Conservation (phyloP, 306 rosid species). For the Sechiopsis laciniata region DNA sequence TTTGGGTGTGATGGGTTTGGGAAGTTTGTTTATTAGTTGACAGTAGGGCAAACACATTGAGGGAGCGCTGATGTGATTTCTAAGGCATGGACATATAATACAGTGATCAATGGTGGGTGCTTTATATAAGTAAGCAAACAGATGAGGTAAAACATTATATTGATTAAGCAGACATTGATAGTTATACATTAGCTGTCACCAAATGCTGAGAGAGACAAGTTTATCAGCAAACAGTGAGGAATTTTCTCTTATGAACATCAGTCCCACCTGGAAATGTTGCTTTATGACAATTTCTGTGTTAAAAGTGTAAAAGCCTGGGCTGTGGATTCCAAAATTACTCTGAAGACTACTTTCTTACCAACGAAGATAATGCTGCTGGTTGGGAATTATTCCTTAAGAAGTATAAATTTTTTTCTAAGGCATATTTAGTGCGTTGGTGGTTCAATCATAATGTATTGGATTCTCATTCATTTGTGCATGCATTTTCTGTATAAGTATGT, state of each 20-base stretch:
- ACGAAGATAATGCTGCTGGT: conserved; percentile 50
- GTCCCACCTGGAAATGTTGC: conserved; percentile 47
- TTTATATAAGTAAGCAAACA: conserved; percentile 25
- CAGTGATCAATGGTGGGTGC: conserved; percentile 32
- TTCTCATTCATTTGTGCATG: conserved; percentile 45
- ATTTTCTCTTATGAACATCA: conserved; percentile 50
- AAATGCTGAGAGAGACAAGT: conserved; percentile 47
- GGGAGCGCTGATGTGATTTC: conserved; percentile 29
- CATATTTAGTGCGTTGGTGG: conserved; percentile 47
- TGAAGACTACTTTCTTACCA: not conserved
- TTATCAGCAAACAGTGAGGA: conserved; percentile 58
- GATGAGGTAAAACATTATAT: conserved; percentile 42
- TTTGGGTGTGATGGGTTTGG: conserved; percentile 10
- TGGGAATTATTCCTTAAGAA: conserved; percentile 58
- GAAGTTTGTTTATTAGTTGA: not conserved
- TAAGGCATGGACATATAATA: conserved; percentile 34
- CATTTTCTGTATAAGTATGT: conserved; percentile 36
- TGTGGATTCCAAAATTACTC: conserved; percentile 50
- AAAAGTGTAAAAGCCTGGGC: conserved; percentile 52
- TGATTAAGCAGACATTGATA: conserved; percentile 38
- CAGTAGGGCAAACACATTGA: not conserved
- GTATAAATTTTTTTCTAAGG: conserved; percentile 35
- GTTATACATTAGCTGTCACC: conserved; percentile 46
- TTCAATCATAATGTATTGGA: conserved; percentile 42
- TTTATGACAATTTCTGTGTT: conserved; percentile 46